Conservation (phyloP, 169 alveolate genomes). For the Cryptosporidium viatorum region DNA sequence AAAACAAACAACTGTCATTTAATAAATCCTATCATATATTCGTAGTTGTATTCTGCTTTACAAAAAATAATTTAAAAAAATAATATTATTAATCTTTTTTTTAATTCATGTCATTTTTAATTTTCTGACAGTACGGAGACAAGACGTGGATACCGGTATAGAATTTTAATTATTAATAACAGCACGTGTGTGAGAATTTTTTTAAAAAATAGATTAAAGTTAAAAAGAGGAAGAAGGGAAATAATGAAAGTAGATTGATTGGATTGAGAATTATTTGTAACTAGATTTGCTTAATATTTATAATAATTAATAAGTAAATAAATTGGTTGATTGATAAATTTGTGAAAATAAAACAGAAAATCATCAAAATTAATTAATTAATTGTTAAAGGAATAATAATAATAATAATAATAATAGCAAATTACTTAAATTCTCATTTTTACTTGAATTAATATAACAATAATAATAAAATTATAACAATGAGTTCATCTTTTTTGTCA, state of each 20-base stretch:
- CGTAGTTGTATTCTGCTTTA: not conserved
- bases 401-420: no score
- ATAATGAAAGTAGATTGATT: not conserved
- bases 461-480: not conserved
- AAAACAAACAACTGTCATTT: no score
- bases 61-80: no score
- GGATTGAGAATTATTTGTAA: not conserved
- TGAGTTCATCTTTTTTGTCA: conserved; percentile 35
- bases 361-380: no score
- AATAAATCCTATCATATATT: no score
- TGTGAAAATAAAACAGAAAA: not conserved
- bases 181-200: conserved; percentile 10
- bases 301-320: no score
- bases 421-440: not conserved
- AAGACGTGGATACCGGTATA: conserved; percentile 70
- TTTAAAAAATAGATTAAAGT: conserved; percentile 6
- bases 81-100: no score
- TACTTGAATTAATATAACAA: no score
- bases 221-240: not conserved
- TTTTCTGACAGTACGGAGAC: conserved; percentile 22
- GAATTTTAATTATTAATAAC: not conserved
- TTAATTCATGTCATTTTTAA: not conserved
- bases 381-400: no score
- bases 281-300: no score
- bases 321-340: no score